These are phyloP conservation scores for Cyberlindnera americana DNA, from an alignment of 805 yeast species.

Conservation along the genomic window DNA sequence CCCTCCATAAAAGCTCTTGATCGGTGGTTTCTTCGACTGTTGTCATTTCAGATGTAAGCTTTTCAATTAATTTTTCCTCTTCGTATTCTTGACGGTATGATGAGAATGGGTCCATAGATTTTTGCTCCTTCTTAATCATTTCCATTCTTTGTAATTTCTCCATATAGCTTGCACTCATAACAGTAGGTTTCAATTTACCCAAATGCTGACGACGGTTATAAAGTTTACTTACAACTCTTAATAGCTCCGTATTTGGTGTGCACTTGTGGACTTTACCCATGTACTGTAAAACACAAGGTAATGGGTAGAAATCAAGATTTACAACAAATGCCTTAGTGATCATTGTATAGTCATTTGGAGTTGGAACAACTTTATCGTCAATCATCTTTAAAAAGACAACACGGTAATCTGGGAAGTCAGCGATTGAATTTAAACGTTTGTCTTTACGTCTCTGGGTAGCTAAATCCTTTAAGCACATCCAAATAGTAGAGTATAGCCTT, in stretches of 20 bases:
- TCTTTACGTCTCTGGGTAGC: neutral
- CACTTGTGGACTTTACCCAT: conserved; percentile 20
- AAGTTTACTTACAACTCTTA: conserved; percentile 5
- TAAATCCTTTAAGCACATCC: conserved; percentile 28
- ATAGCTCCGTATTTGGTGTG: conserved; percentile 10
- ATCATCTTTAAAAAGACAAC: conserved; percentile 26
- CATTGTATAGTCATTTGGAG: conserved; percentile 18
- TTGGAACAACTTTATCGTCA: conserved; percentile 23
- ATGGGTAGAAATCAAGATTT: conserved; percentile 16
- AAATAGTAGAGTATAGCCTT: conserved; percentile 31
- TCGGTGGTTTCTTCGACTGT: conserved; percentile 1
- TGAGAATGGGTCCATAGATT: conserved; percentile 17
- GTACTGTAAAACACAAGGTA: conserved; percentile 24
- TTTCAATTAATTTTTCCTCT: neutral
- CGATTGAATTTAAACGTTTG: neutral
- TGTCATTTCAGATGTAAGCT: neutral
- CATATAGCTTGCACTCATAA: neutral
- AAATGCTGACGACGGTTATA: neutral
- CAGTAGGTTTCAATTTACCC: neutral
- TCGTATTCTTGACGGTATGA: conserved; percentile 2
- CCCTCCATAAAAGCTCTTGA: conserved; percentile 11
- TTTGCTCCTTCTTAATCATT: neutral
- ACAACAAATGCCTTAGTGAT: conserved; percentile 19
- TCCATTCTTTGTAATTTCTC: conserved; percentile 3
- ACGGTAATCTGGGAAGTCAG: conserved; percentile 20